These are phyloP conservation scores for Furcasterigmium sp. DNA, from an alignment of 2,329 filamentous ascomycete genomes.

Conservation along the genomic window DNA sequence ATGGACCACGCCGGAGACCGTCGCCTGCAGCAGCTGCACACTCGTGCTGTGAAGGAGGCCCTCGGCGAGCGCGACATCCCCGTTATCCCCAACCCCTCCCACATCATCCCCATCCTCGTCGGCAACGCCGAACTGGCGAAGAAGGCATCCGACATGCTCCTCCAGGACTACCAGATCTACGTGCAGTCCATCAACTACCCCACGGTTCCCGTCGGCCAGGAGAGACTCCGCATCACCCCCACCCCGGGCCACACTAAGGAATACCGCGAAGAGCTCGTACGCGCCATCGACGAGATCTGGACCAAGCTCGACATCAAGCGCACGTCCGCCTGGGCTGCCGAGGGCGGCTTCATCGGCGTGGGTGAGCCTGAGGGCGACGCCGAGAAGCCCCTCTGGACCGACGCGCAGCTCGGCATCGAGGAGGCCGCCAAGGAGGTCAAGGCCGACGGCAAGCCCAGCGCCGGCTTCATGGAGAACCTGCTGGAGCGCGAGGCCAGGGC, in stretches of 20 bases:
- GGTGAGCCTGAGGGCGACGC: conserved; percentile 62
- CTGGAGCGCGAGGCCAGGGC: conserved; percentile 48
- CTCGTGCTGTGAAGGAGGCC: conserved; percentile 85
- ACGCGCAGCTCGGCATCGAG: conserved; percentile 76
- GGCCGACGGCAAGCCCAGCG: conserved; percentile 25
- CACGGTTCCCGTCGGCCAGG: conserved; percentile 95
- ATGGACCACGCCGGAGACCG: conserved; percentile 80
- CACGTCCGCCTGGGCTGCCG: conserved; percentile 83
- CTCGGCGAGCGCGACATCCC: conserved; percentile 78
- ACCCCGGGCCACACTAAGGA: conserved; percentile 86
- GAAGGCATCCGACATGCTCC: conserved; percentile 83
- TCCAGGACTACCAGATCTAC: conserved; percentile 89
- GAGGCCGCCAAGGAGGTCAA: conserved; percentile 59
- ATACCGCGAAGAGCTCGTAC: conserved; percentile 79
- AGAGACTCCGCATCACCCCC: conserved; percentile 90
- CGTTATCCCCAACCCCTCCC: conserved; percentile 94
- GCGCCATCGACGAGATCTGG: conserved; percentile 86
- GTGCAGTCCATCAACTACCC: conserved; percentile 99
- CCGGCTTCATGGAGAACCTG: conserved; percentile 51
- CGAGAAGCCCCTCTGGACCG: conserved; percentile 80
- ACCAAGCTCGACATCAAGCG: conserved; percentile 83
- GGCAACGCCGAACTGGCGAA: conserved; percentile 92
- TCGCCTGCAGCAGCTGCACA: conserved; percentile 91
- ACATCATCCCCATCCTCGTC: conserved; percentile 91
- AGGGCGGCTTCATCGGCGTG: conserved; percentile 93